phyloP scores from a whole-genome alignment of 2,329 filamentous ascomycete genomes.

The Cadophora malorum region DNA sequence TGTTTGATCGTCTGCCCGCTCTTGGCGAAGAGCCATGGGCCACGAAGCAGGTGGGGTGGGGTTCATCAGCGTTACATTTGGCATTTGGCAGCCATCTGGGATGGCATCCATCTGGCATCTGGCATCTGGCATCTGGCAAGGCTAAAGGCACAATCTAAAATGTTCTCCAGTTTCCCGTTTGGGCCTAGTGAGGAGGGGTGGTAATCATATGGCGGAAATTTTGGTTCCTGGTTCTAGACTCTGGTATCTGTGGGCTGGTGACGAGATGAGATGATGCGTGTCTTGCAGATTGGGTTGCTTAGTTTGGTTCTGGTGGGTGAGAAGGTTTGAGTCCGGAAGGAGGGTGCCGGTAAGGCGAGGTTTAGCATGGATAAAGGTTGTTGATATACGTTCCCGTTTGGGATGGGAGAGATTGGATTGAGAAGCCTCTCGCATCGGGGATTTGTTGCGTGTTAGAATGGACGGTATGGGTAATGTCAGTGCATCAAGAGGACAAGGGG shows the following conservation, averaged over 20 bases:
- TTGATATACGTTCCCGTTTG: background rate
- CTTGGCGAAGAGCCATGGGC: constrained; percentile 5
- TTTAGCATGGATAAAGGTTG: background rate
- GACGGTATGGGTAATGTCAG: background rate
- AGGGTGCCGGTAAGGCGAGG: background rate
- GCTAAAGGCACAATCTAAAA: background rate
- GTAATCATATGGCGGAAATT: background rate
- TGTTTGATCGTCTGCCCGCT: constrained; percentile 20
- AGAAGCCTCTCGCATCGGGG: background rate
- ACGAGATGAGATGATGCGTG: background rate
- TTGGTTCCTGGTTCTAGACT: background rate
- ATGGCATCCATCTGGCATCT: constrained; percentile 2
- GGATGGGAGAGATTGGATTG: background rate
- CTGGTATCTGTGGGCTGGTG: background rate
- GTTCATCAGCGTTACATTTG: background rate
- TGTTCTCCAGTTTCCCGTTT: background rate
- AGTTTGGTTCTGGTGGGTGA: background rate
- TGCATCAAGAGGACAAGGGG: background rate
- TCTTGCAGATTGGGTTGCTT: background rate
- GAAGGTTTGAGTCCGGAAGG: background rate
- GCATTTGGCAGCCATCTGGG: background rate
- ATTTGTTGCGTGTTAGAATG: background rate
- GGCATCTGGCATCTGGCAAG: constrained; percentile 9
- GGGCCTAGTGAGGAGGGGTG: background rate
- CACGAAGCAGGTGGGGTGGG: background rate